A percentile compares a stretch with the other conserved stretches of the same genome.
Conservation (phyloP, 306 rosid genomes). For the Prunus persica region Prunus_persica_NCBIv2 NC_034013.1:15441501-15442000, state of each 20-base stretch:
- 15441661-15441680: neutral
- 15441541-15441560: neutral
- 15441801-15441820: neutral
- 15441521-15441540: neutral
- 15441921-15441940: too few relatives aligned
- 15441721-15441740: constrained; percentile 11
- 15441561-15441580: neutral
- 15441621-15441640: neutral
- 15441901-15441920: neutral
- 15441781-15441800: neutral
- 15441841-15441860: neutral
- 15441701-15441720: constrained; percentile 34
- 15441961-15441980: neutral
- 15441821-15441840: neutral
- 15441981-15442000: neutral
- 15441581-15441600: neutral
- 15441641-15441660: constrained; percentile 9
- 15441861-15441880: neutral
- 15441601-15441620: neutral
- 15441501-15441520: neutral
- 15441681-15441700: constrained; percentile 26
- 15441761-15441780: neutral
- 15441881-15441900: neutral
- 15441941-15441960: neutral
- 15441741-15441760: neutral